Percentiles rank a stretch among this genome's conserved stretches.
phyloP scores from a whole-genome alignment of 208 protist genomes.

The Acanthamoeba triangularis region DNA sequence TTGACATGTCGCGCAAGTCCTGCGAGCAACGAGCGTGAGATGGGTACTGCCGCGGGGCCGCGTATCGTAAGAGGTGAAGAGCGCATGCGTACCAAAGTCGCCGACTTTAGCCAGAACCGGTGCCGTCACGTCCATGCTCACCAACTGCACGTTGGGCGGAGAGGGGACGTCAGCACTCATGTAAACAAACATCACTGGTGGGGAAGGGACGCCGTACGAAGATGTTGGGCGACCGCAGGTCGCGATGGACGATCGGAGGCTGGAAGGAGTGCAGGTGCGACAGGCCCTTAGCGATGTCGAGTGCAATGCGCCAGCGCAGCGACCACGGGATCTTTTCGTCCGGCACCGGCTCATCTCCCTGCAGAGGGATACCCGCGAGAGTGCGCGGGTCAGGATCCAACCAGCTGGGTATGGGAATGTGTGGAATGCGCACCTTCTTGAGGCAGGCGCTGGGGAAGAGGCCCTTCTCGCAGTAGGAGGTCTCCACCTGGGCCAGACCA shows the following conservation, averaged over 20 bases:
- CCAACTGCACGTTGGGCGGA: neutral
- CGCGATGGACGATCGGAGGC: conserved; percentile 58
- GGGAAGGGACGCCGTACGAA: neutral
- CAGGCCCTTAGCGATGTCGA: conserved; percentile 51
- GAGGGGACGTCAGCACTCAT: neutral
- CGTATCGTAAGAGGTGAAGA: too few relatives aligned
- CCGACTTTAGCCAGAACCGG: conserved; percentile 79
- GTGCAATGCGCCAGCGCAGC: neutral
- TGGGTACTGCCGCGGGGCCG: too few relatives aligned
- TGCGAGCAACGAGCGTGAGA: neutral
- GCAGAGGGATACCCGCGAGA: neutral
- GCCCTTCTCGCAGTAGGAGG: conserved; percentile 39
- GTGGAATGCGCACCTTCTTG: neutral
- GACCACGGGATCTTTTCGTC: conserved; percentile 60
- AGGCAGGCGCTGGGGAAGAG: conserved; percentile 12
- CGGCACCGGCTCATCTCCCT: neutral
- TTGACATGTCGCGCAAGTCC: conserved; percentile 58
- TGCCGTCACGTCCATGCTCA: neutral
- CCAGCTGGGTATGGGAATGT: too few relatives aligned
- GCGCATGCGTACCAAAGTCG: conserved; percentile 79
- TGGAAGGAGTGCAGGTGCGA: conserved; percentile 12
- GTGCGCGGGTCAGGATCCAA: neutral
- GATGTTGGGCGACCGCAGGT: conserved; percentile 42
- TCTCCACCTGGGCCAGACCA: conserved; percentile 8
- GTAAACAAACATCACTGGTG: neutral